phyloP scores from a whole-genome alignment of 2,329 filamentous ascomycete genomes.

The Chaetomiaceae sp. region DNA sequence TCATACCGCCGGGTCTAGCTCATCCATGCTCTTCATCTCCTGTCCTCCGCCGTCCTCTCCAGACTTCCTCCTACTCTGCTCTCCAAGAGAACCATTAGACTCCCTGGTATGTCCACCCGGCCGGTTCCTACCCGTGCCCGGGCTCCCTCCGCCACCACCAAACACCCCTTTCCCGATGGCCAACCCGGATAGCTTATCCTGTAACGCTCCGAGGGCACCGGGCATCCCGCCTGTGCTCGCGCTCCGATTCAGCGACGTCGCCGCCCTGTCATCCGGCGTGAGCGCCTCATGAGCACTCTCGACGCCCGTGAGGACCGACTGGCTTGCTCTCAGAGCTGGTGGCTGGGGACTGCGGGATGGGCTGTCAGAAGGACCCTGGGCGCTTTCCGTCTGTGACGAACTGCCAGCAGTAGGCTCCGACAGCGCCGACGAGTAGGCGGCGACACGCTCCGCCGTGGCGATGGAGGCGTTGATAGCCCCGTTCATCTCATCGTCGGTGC shows the following conservation, averaged over 20 bases:
- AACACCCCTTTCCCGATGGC: slow-evolving; percentile 43
- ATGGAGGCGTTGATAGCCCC: slow-evolving; percentile 53
- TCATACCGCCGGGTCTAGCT: slow-evolving; percentile 3
- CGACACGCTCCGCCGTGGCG: slow-evolving; percentile 41
- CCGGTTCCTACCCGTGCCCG: slow-evolving; percentile 13
- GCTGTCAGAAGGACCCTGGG: too few relatives aligned
- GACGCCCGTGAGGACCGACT: slow-evolving; percentile 55
- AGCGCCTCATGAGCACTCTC: slow-evolving; percentile 54
- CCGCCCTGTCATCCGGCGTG: slow-evolving; percentile 36
- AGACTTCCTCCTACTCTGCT: not conserved
- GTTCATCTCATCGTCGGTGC: slow-evolving; percentile 92
- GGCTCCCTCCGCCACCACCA: slow-evolving; percentile 14
- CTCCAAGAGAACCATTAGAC: not conserved
- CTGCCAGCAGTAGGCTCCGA: slow-evolving; percentile 14
- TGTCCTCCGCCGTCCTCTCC: slow-evolving; percentile 17
- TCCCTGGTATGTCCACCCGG: slow-evolving; percentile 6
- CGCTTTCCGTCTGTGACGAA: too few relatives aligned
- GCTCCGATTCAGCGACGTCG: slow-evolving; percentile 40
- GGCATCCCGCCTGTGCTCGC: slow-evolving; percentile 41
- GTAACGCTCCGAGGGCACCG: slow-evolving; percentile 43
- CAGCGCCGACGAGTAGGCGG: slow-evolving; percentile 27
- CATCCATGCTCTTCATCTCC: slow-evolving; percentile 28
- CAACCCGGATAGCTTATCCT: slow-evolving; percentile 46
- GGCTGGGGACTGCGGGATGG: slow-evolving; percentile 35
- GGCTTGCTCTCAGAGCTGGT: slow-evolving; percentile 37